A percentile compares a stretch with the other conserved stretches of the same genome.
Evolutionary conservation across 1,284 basidiomycete genomes (phyloP).

Genomic region (Takashimella tepidaria): DNA sequence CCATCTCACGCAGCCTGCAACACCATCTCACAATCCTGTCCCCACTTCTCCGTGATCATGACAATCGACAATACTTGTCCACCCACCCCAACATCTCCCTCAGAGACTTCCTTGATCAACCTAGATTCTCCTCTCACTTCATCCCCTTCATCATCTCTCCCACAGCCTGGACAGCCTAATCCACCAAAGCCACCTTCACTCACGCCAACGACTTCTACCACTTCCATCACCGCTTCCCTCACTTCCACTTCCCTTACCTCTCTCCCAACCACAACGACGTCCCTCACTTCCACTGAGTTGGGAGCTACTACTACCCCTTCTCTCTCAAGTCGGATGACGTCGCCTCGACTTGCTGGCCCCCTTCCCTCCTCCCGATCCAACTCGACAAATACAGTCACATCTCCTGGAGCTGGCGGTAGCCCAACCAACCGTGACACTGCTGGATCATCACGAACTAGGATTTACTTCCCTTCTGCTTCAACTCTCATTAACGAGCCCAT

Average conservation of each 20-base stretch:
- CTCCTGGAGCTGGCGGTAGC: no score
- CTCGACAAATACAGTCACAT: no score
- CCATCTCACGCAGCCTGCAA: no score
- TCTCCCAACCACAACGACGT: background rate
- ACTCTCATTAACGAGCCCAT: no score
- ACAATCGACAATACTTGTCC: background rate
- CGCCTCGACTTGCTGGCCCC: no score
- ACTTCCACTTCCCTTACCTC: background rate
- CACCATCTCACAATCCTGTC: background rate
- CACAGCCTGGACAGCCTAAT: no score
- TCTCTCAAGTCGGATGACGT: background rate
- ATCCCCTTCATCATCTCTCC: background rate
- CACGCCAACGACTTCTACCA: background rate
- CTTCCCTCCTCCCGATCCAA: background rate
- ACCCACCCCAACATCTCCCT: background rate
- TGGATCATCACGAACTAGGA: conserved; percentile 56
- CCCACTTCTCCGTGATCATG: background rate
- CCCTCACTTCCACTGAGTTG: background rate
- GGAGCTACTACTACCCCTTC: background rate
- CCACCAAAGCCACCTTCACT: background rate
- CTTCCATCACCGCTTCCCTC: background rate
- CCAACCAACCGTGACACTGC: conserved; percentile 57
- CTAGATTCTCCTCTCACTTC: background rate
- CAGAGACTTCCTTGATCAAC: background rate
- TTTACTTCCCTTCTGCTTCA: conserved; percentile 48